A percentile compares a stretch with the other conserved stretches of the same genome.
These are phyloP conservation scores for Melastoma candidum DNA, from an alignment of 441 rosid genomes.

Conservation along the genomic window DNA sequence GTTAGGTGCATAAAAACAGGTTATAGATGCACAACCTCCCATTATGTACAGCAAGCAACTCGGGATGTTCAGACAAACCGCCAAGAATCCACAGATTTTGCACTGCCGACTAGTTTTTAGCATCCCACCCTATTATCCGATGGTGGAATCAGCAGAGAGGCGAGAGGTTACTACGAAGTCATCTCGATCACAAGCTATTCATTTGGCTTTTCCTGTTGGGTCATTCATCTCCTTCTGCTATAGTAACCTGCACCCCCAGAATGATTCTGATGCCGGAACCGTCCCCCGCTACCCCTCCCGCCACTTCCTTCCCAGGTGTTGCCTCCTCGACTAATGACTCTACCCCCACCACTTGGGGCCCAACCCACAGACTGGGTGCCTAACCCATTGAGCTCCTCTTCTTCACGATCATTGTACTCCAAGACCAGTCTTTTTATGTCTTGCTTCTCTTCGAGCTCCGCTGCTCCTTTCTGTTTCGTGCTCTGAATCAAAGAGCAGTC, in stretches of 20 bases:
- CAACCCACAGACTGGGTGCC: constrained; percentile 70
- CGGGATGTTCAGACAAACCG: too few species aligned
- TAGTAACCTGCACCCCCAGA: constrained; percentile 61
- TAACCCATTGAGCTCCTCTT: constrained; percentile 78
- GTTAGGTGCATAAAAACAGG: too few species aligned
- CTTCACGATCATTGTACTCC: constrained; percentile 93
- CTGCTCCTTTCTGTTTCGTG: constrained; percentile 98
- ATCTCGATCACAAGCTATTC: too few species aligned
- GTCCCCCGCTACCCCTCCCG: constrained; percentile 53
- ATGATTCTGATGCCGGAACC: constrained; percentile 55
- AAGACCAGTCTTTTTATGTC: constrained; percentile 93
- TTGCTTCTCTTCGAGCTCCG: constrained; percentile 95
- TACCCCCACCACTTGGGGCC: constrained; percentile 56
- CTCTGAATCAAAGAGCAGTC: constrained; percentile 83
- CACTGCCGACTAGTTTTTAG: too few species aligned
- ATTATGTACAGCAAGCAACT: too few species aligned
- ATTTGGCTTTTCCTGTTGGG: too few species aligned
- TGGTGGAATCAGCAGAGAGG: too few species aligned
- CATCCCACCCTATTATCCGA: too few species aligned
- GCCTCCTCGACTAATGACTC: constrained; percentile 36
- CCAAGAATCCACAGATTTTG: too few species aligned
- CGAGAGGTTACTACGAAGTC: too few species aligned
- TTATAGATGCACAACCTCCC: too few species aligned
- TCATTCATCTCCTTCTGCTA: constrained; percentile 46
- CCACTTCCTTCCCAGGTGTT: constrained; percentile 46